Base-by-base conservation (phyloP, 441 rosid genomes). In the Erysimum pusillum region DNA sequence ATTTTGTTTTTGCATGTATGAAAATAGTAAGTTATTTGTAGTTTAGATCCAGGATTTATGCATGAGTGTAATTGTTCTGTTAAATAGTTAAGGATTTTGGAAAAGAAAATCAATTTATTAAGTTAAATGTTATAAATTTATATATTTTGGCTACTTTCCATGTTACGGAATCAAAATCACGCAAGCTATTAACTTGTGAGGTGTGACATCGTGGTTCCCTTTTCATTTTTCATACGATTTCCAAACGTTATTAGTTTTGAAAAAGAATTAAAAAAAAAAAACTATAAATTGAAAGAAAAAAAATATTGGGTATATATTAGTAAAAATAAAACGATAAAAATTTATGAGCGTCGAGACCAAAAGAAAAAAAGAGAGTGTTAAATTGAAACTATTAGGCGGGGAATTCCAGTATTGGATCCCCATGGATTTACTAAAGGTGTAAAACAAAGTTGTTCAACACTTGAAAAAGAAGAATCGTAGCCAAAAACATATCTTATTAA, bases 381-480 rank as follows among this genome's bases (percentile, higher is more conserved):
- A 9, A 6, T 38, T 66, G 78, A 74, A 68, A 60, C 2, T 42
- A 52, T 35, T 39, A 62, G 56, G 79, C 79, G 79, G 75, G 79
- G 3, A 20, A 52, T 61, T 69, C 39, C 22, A 53, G 75, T 70
- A 76, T 76, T 41, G 42, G 70, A 69, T 76, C 63, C 74, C 28
- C 31, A 51, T 42, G 9, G 54, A 52, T 60, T 68, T 54, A 62
- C 75, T 22, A 69, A 69, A 76, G 57, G 32, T 39, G 48, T 68
- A 76, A 61, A 61, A 52, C 36, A 76, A 76, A 69, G 80, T 45
- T 62, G 65, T 62, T 76, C 75, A 18, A 59, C 57, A 63, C 59
- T 45, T 13, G 45, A 9, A 35, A 76, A 76, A 44, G 60, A 63
- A 56, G 38, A 63, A 25, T 62, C 41, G 31, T 48, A 54, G 63